phyloP scores from a whole-genome alignment of 1,284 basidiomycete genomes.

The Cutaneotrichosporon mucoides region DNA sequence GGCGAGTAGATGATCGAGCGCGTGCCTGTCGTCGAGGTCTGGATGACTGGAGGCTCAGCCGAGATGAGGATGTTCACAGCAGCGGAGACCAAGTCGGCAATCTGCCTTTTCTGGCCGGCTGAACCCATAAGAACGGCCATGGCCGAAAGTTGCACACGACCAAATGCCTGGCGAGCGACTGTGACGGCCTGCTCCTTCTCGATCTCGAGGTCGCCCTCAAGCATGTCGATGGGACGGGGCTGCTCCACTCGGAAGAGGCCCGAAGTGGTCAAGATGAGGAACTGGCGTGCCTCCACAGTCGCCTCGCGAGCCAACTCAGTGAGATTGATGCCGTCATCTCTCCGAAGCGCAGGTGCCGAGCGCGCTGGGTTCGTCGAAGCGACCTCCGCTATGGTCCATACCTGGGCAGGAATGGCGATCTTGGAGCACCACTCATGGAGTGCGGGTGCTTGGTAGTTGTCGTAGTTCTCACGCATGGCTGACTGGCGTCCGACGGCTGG shows the following conservation, averaged over 20 bases:
- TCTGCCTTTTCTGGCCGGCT: conserved; percentile 15
- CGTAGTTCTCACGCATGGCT: conserved; percentile 35
- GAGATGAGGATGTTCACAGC: conserved; percentile 31
- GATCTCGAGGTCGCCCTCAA: conserved; percentile 32
- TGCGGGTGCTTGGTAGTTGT: conserved; percentile 24
- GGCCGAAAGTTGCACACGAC: conserved; percentile 36
- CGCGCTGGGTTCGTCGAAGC: conserved; percentile 32
- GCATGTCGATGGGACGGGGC: conserved; percentile 41
- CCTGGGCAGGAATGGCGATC: conserved; percentile 68
- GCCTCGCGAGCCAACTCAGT: conserved; percentile 35
- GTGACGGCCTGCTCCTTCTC: conserved; percentile 35
- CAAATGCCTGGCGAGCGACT: conserved; percentile 29
- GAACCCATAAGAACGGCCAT: conserved; percentile 39
- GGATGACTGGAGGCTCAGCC: conserved; percentile 29
- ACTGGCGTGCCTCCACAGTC: conserved; percentile 28
- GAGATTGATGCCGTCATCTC: conserved; percentile 27
- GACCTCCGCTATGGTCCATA: conserved; percentile 67
- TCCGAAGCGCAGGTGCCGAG: conserved; percentile 13
- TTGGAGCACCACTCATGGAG: conserved; percentile 34
- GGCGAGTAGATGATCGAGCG: conserved; percentile 67
- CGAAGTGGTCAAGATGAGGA: conserved; percentile 39
- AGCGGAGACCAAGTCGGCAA: conserved; percentile 28
- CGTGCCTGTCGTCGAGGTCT: conserved; percentile 22
- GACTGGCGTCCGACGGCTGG: conserved; percentile 36
- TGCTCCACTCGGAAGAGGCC: conserved; percentile 33